phyloP scores from a whole-genome alignment of 2,329 filamentous ascomycete species.

The Colletotrichum agaves region DNA sequence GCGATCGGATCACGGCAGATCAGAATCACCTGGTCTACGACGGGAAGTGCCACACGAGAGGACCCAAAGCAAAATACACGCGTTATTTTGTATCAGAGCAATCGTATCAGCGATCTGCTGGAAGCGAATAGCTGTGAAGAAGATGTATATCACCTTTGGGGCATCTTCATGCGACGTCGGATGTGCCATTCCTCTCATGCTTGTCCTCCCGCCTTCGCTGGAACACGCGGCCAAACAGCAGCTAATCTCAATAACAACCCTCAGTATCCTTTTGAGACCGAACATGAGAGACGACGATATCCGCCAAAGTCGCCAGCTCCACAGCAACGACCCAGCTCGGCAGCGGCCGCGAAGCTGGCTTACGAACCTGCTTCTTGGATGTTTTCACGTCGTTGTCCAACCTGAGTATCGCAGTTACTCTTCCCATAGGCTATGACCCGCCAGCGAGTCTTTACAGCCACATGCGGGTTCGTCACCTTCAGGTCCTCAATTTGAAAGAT shows the following conservation, averaged over 20 bases:
- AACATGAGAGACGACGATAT: background rate
- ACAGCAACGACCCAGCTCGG: background rate
- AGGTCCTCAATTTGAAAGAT: background rate
- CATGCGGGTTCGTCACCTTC: background rate
- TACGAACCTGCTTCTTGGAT: background rate
- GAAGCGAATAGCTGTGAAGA: background rate
- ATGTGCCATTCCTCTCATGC: background rate
- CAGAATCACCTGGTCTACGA: background rate
- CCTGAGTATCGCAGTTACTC: background rate
- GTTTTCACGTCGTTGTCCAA: background rate
- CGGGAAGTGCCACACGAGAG: background rate
- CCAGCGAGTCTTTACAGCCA: background rate
- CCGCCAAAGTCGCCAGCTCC: background rate
- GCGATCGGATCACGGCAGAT: background rate
- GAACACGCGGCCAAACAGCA: background rate
- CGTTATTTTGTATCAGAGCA: background rate
- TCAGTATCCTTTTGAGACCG: background rate
- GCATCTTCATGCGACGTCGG: background rate
- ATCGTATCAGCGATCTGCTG: background rate
- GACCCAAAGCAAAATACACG: background rate
- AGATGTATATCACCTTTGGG: background rate
- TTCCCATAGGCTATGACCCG: background rate
- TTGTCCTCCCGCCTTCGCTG: background rate
- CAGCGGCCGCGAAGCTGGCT: background rate
- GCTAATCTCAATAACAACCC: background rate